Evolutionary conservation across 192 early-diverging fungal genomes (phyloP), one percentile per base, ranked within the genome.

Genomic region (Coemansia sp.): DNA sequence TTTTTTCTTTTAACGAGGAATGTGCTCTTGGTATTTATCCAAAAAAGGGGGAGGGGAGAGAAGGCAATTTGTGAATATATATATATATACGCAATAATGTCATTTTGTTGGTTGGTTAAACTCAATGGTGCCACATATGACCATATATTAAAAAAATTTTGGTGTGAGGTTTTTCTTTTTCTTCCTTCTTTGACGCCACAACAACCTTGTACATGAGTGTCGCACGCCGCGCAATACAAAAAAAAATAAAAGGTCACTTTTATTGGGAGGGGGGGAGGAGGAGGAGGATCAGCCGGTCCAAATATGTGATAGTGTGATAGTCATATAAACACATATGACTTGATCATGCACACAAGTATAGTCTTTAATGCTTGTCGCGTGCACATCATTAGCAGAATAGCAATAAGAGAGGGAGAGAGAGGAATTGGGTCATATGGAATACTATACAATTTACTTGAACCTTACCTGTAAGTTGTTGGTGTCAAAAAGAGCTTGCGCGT

Each of bases 241-340:
- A n/a, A n/a, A 35, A n/a, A n/a, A n/a, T n/a, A n/a, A n/a, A n/a
- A n/a, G n/a, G n/a, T n/a, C n/a, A n/a, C n/a, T n/a, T n/a, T 35
- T 5, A n/a, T n/a, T n/a, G n/a, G n/a, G n/a, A n/a, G n/a, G n/a
- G n/a, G n/a, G n/a, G n/a, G n/a, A n/a, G n/a, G n/a, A n/a, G n/a
- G n/a, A n/a, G n/a, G n/a, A n/a, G n/a, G n/a, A n/a, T n/a, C n/a
- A n/a, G n/a, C n/a, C n/a, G n/a, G n/a, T n/a, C n/a, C n/a, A n/a
- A n/a, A n/a, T n/a, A n/a, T n/a, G n/a, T n/a, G n/a, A n/a, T n/a
- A n/a, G n/a, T n/a, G n/a, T n/a, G n/a, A n/a, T n/a, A n/a, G n/a
- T n/a, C n/a, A n/a, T n/a, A n/a, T n/a, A n/a, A n/a, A n/a, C n/a
- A 51, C 47, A 51, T 25, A 51, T 51, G 47, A 51, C 47, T 51